Evolutionary conservation across 805 yeast species (phyloP), one percentile per base, ranked within the genome.

Genomic region (Saccharomycodes ludwigii): DNA sequence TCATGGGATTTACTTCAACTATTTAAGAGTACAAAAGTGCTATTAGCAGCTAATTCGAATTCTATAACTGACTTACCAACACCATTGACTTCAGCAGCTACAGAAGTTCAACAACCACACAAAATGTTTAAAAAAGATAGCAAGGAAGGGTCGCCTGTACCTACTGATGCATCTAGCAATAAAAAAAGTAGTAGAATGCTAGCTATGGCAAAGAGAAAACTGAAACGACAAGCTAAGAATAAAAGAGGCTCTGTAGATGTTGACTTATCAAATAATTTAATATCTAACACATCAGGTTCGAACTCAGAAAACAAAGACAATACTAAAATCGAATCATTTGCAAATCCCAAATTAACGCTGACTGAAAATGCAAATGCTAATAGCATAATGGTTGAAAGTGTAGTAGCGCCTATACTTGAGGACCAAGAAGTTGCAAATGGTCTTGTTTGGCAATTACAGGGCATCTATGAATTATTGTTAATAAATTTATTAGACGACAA

Each of bases 191-290:
- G 94, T 0, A 71, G 96, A 52, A 69, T 85, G 65, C 71, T 83
- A 39, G 97, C 95, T 2, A 73, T 88, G 82, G 95, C 95, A n/a
- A 79, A 80, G 46, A 69, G 97, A 47, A 76, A 78, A 48, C 91
- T 94, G 4, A 83, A 80, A 50, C 75, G 72, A 32, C 70, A 65
- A 40, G 80, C 82, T 1, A 73, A 70, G 42, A 54, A 67, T 7
- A 59, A 61, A n/a, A n/a, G n/a, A n/a, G n/a, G n/a, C n/a, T n/a
- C n/a, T n/a, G n/a, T n/a, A n/a, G n/a, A n/a, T n/a, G n/a, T n/a
- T n/a, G n/a, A n/a, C n/a, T 56, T 80, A 7, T 73, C 85, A 2
- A 81, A 76, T 48, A 72, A 81, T 43, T 73, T 84, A 0, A 65
- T 79, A 1, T 73, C 83, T 3, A 63, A 71, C 38, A n/a, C n/a